Evolutionary conservation across 148 eudicot genomes (phyloP).

Genomic region (Vaccinium corymbosum): DNA sequence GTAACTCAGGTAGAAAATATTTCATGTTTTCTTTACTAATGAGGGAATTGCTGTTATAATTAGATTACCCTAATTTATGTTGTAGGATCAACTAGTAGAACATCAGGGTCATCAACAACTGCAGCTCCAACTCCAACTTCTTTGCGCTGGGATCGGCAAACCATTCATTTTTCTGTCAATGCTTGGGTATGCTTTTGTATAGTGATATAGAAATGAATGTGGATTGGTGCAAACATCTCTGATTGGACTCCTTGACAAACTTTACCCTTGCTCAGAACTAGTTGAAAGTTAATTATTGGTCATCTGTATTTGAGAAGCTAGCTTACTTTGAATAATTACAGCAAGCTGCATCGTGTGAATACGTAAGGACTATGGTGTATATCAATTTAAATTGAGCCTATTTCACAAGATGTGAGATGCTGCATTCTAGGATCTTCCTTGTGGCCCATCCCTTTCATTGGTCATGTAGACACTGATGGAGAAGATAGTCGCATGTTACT

Average conservation of each 20-base stretch:
- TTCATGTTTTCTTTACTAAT: not conserved
- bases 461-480: not conserved
- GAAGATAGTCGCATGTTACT: not conserved
- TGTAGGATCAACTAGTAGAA: conserved; percentile 62
- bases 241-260: not conserved
- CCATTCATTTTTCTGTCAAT: conserved; percentile 84
- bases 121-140: conserved; percentile 54
- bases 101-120: conserved; percentile 57
- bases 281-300: not conserved
- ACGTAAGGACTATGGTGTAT: not conserved
- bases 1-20: conserved; percentile 29
- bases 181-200: conserved; percentile 62
- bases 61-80: not conserved
- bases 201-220: not conserved
- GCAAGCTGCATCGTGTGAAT: not conserved
- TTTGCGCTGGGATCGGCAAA: conserved; percentile 79
- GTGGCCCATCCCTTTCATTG: not conserved
- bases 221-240: not conserved
- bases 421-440: conserved; percentile 1
- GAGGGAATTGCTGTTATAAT: not conserved
- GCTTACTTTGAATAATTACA: not conserved
- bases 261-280: not conserved
- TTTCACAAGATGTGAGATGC: not conserved
- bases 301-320: not conserved
- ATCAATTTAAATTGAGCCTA: not conserved